A percentile compares a stretch with the other conserved stretches of the same genome.
Conservation (phyloP, 345 rosid species). For the Jatropha curcas region DNA sequence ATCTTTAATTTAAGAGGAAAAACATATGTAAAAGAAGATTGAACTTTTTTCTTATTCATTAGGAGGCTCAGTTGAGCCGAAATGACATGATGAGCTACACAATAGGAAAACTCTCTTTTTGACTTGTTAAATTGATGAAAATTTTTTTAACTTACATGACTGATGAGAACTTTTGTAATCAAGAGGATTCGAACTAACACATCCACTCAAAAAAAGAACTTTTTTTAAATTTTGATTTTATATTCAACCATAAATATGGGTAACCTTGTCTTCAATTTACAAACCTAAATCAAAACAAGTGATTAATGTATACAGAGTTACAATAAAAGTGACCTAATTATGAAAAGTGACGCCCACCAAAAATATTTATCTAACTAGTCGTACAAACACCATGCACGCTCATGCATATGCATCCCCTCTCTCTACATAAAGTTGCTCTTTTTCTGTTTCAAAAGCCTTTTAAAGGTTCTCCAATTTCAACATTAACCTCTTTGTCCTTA, state of each 20-base stretch:
- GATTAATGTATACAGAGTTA: neutral
- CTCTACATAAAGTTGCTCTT: constrained; percentile 19
- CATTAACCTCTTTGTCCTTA: neutral
- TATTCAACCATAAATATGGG: neutral
- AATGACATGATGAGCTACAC: too few species aligned
- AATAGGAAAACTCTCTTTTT: too few species aligned
- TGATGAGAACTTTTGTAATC: too few species aligned
- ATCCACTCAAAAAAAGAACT: too few species aligned
- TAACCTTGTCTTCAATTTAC: neutral
- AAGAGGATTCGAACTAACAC: too few species aligned
- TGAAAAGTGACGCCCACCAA: constrained; percentile 11
- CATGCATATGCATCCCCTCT: constrained; percentile 39
- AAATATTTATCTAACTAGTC: neutral
- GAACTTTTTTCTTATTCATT: too few species aligned
- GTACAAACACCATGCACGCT: constrained; percentile 44
- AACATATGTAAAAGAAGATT: too few species aligned
- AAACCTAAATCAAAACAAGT: neutral
- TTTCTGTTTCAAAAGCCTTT: constrained; percentile 2
- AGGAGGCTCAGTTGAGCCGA: too few species aligned
- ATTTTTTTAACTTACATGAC: too few species aligned
- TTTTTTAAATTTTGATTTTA: too few species aligned
- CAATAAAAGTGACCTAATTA: neutral
- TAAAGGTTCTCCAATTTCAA: neutral
- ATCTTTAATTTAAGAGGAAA: too few species aligned
- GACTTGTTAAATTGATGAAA: too few species aligned